A percentile compares a stretch with the other conserved stretches of the same genome.
These are phyloP conservation scores for Herpetomonas samuelpessoai DNA, from an alignment of 208 protist genomes.

Conservation along the genomic window DNA sequence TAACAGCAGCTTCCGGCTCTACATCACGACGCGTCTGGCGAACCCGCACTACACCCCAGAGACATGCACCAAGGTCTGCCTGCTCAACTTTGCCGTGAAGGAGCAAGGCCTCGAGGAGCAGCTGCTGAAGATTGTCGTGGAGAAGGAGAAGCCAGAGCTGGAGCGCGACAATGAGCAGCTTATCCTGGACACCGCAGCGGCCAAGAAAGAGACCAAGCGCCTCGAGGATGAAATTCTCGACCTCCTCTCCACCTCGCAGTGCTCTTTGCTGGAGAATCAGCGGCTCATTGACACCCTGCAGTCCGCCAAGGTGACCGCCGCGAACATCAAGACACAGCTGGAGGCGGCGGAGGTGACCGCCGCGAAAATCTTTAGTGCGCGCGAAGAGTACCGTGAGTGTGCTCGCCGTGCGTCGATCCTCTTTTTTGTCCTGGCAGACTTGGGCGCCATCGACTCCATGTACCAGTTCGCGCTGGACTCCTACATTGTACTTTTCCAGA, in stretches of 20 bases:
- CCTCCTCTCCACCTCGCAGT: slow-evolving; percentile 90
- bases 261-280: slow-evolving; percentile 97
- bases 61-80: slow-evolving; percentile 96
- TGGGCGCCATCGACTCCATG: slow-evolving; percentile 97
- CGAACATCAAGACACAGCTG: slow-evolving; percentile 94
- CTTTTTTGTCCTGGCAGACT: slow-evolving; percentile 98
- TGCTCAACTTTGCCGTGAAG: slow-evolving; percentile 99
- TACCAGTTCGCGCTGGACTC: slow-evolving; percentile 99
- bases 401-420: slow-evolving; percentile 95
- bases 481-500: slow-evolving; percentile 97
- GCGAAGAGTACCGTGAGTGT: slow-evolving; percentile 96
- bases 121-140: slow-evolving; percentile 97
- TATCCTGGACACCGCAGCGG: slow-evolving; percentile 92
- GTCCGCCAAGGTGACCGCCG: slow-evolving; percentile 96
- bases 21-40: slow-evolving; percentile 97
- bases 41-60: slow-evolving; percentile 99
- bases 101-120: slow-evolving; percentile 98
- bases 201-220: slow-evolving; percentile 94
- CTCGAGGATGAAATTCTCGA: slow-evolving; percentile 98
- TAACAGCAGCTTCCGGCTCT: slow-evolving; percentile 97
- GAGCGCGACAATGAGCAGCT: slow-evolving; percentile 98
- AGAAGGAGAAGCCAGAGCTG: slow-evolving; percentile 96
- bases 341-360: slow-evolving; percentile 92
- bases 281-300: slow-evolving; percentile 96
- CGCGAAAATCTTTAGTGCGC: slow-evolving; percentile 95